Percentiles rank a stretch among this genome's conserved stretches.
Evolutionary conservation across 1,139 yeast species (phyloP).

Genomic region (Pichia sp.): DNA sequence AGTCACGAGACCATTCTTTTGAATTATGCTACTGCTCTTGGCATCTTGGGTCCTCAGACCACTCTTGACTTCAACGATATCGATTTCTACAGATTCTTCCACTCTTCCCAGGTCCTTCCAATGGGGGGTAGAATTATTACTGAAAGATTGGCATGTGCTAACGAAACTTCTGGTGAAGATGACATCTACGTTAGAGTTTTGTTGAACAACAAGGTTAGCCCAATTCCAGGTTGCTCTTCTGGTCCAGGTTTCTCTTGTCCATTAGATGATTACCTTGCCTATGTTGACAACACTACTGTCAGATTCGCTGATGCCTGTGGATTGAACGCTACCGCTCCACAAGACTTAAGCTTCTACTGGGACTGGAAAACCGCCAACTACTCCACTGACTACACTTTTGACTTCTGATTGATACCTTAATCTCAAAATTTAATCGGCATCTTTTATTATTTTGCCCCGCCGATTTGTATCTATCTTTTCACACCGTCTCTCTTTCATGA

Average conservation of each 20-base stretch:
- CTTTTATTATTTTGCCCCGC: background rate
- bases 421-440: background rate
- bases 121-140: slow-evolving; percentile 49
- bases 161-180: slow-evolving; percentile 12
- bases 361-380: slow-evolving; percentile 4
- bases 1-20: slow-evolving; percentile 51
- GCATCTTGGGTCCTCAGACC: slow-evolving; percentile 37
- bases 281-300: background rate
- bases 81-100: slow-evolving; percentile 34
- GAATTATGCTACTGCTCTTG: slow-evolving; percentile 41
- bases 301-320: slow-evolving; percentile 2
- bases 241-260: slow-evolving; percentile 54
- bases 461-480: background rate
- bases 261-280: slow-evolving; percentile 20
- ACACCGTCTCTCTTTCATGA: background rate
- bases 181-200: slow-evolving; percentile 20
- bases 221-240: slow-evolving; percentile 40
- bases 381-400: background rate
- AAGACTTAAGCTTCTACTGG: slow-evolving; percentile 31
- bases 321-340: slow-evolving; percentile 1
- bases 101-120: slow-evolving; percentile 37
- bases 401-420: background rate
- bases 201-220: slow-evolving; percentile 52
- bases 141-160: slow-evolving; percentile 42
- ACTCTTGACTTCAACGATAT: slow-evolving; percentile 24